Conservation (phyloP, 2,329 filamentous ascomycete species). For the Chalaropsis thielavioides region DNA sequence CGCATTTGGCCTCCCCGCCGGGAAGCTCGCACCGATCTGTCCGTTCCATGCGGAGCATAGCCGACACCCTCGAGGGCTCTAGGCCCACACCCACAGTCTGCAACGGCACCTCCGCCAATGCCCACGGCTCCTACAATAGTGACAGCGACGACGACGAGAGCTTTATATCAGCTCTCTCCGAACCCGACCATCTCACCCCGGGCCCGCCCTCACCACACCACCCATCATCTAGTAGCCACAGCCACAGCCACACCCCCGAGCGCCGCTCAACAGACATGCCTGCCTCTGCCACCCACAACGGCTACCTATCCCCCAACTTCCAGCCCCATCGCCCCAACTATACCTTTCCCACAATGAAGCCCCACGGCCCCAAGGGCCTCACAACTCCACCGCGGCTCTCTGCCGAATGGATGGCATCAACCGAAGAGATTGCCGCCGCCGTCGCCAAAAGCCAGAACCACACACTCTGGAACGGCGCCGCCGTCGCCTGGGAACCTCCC, state of each 20-base stretch:
- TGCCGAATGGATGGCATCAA: constrained; percentile 11
- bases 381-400: constrained; percentile 4
- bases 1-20: not conserved
- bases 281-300: not conserved
- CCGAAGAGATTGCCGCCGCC: constrained; percentile 11
- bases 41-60: not conserved
- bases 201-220: not conserved
- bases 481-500: not conserved
- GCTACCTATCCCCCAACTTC: not conserved
- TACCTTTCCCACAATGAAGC: constrained; percentile 3
- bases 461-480: not conserved
- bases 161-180: constrained; percentile 12
- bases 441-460: not conserved
- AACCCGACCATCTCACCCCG: not conserved
- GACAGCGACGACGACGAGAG: constrained; percentile 9
- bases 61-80: not conserved
- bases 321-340: constrained; percentile 1
- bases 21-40: not conserved
- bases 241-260: not conserved
- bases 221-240: not conserved
- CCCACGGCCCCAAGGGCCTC: not conserved
- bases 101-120: not conserved
- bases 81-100: not conserved
- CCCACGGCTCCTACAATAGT: not conserved
- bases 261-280: not conserved